Percentiles rank a stretch among this genome's conserved stretches.
Conservation (phyloP, 1,284 basidiomycete genomes). For the Lentinula novae-zelandiae region DNA sequence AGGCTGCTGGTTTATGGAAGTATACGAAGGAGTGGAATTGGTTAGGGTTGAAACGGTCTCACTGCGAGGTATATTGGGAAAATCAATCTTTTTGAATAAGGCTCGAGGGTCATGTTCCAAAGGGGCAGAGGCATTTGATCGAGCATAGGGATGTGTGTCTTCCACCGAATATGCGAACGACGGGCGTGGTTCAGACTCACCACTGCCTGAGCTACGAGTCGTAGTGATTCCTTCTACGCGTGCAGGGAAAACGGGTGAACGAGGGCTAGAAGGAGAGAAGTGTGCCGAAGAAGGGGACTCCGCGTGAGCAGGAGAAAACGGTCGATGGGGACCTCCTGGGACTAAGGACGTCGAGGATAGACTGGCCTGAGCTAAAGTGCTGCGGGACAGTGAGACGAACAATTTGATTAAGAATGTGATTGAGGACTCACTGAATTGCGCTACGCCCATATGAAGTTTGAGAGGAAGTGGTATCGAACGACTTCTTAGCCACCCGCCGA, state of each 20-base stretch:
- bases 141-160: constrained; percentile 58
- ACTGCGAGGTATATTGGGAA: constrained; percentile 31
- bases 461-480: constrained; percentile 55
- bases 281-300: constrained; percentile 17
- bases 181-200: constrained; percentile 8
- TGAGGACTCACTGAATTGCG: constrained; percentile 51
- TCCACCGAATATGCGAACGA: constrained; percentile 24
- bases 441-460: constrained; percentile 45
- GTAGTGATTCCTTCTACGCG: constrained; percentile 1
- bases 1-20: constrained; percentile 14
- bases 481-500: constrained; percentile 45
- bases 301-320: constrained; percentile 22
- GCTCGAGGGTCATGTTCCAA: constrained; percentile 28
- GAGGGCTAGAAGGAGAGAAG: constrained; percentile 19
- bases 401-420: constrained; percentile 7
- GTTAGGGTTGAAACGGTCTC: constrained; percentile 56
- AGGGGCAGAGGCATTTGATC: constrained; percentile 53
- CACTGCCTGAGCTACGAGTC: constrained; percentile 6
- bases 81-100: constrained; percentile 19
- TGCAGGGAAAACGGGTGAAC: constrained; percentile 14
- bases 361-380: constrained; percentile 55
- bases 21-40: constrained; percentile 41
- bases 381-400: constrained; percentile 23
- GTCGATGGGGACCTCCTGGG: constrained; percentile 29
- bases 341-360: constrained; percentile 51